Percentiles rank a stretch among this genome's conserved stretches.
Evolutionary conservation across 208 protist species (phyloP).

Genomic region (Leishmania guyanensis): DNA sequence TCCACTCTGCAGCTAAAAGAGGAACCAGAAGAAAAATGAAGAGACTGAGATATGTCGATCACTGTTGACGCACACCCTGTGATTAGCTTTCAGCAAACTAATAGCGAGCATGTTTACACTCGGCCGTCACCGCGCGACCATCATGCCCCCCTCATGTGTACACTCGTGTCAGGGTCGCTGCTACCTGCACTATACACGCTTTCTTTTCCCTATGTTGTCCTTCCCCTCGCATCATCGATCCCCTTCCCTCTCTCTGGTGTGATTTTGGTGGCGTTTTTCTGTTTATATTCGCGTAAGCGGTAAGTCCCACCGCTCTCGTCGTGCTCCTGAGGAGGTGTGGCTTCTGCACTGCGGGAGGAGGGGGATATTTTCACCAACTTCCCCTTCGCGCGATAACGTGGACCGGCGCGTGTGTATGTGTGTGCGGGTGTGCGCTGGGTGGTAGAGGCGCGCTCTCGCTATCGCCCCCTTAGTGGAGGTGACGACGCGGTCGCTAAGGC

Average conservation of each 20-base stretch:
- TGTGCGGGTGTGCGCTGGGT: constrained; percentile 18
- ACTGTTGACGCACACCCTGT: too few species aligned
- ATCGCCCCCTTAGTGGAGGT: background rate
- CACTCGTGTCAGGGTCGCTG: background rate
- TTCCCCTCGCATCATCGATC: background rate
- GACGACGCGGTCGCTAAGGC: constrained; percentile 1
- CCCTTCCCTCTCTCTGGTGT: background rate
- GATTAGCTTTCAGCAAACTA: too few species aligned
- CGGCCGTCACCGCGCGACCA: background rate
- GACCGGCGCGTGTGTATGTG: constrained; percentile 11
- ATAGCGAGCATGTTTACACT: background rate
- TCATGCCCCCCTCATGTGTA: background rate
- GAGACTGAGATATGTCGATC: too few species aligned
- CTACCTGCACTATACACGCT: background rate
- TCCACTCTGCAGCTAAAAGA: too few species aligned
- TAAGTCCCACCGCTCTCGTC: background rate
- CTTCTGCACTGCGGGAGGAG: too few species aligned
- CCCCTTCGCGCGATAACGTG: background rate
- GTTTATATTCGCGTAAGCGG: background rate
- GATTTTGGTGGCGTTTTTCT: background rate
- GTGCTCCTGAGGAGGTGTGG: background rate
- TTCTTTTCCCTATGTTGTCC: background rate
- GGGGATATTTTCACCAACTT: too few species aligned
- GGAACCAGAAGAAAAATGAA: too few species aligned
- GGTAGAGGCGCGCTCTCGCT: constrained; percentile 27